Conservation (phyloP, 352 stramenopile genomes). For the Phytopythium helicoides region DNA sequence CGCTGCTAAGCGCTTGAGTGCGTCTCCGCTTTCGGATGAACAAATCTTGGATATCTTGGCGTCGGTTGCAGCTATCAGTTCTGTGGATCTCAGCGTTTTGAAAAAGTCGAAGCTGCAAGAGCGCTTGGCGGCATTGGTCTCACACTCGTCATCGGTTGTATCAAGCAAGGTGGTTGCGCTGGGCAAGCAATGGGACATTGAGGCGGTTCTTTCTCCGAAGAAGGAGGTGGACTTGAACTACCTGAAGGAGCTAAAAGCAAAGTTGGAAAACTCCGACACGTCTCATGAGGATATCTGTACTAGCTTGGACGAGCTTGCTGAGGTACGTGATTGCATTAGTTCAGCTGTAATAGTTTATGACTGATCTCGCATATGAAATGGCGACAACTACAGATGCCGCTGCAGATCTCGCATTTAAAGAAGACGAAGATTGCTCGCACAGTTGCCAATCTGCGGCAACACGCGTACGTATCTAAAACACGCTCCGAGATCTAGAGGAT, state of each 20-base stretch:
- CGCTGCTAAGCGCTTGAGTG: constrained; percentile 32
- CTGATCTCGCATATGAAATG: background rate
- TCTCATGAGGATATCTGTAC: constrained; percentile 69
- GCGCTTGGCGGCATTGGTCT: constrained; percentile 36
- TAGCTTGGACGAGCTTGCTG: constrained; percentile 46
- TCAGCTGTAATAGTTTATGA: background rate
- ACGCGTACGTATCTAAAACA: constrained; percentile 68
- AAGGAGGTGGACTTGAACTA: constrained; percentile 55
- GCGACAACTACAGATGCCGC: constrained; percentile 33
- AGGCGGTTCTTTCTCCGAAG: constrained; percentile 42
- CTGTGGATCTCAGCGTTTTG: constrained; percentile 32
- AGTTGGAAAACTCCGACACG: constrained; percentile 41
- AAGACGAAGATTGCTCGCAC: constrained; percentile 60
- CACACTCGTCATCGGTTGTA: constrained; percentile 28
- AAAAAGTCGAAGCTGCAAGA: constrained; percentile 25
- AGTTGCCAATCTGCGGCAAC: constrained; percentile 67
- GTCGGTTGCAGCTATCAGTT: constrained; percentile 24
- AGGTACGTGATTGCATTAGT: constrained; percentile 16
- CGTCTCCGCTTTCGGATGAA: constrained; percentile 28
- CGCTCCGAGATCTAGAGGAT: too few relatives aligned
- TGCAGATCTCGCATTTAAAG: constrained; percentile 65
- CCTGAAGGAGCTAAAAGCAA: constrained; percentile 57
- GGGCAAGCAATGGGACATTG: constrained; percentile 43
- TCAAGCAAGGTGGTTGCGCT: constrained; percentile 29
- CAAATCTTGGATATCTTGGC: constrained; percentile 37